Percentiles rank a stretch among this genome's conserved stretches.
Evolutionary conservation across 2,329 filamentous ascomycete species (phyloP).

Genomic region (Sporothrix schenckii): DNA sequence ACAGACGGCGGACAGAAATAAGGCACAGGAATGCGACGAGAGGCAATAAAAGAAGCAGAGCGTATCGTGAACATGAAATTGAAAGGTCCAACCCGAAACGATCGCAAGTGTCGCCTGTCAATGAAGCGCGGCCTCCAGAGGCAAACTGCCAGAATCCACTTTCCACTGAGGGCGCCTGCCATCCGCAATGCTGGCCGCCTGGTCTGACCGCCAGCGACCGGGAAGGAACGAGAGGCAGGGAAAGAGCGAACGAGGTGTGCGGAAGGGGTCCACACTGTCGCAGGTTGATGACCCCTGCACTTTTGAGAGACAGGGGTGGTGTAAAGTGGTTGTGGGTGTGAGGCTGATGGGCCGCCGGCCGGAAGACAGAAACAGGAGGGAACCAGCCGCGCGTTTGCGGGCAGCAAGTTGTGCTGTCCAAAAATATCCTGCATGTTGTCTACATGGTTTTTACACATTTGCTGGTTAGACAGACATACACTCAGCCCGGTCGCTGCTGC

Average conservation of each 20-base stretch:
- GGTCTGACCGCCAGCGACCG: background rate
- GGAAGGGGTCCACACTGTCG: constrained; percentile 9
- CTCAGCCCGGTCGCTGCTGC: constrained; percentile 2
- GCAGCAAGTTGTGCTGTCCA: background rate
- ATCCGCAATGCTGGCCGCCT: constrained; percentile 14
- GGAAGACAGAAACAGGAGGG: background rate
- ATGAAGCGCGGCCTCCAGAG: background rate
- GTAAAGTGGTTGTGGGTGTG: background rate
- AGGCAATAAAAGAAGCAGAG: background rate
- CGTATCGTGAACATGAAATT: background rate
- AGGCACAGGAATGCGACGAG: background rate
- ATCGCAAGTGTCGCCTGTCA: constrained; percentile 2
- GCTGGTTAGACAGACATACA: background rate
- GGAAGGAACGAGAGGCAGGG: background rate
- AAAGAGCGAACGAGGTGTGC: background rate
- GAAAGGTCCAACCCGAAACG: background rate
- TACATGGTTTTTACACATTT: background rate
- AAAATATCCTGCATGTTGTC: constrained; percentile 14
- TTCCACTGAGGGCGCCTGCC: constrained; percentile 15
- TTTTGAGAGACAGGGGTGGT: background rate
- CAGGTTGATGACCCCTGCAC: constrained; percentile 6
- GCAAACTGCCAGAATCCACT: background rate
- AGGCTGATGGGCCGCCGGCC: background rate
- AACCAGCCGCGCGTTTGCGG: constrained; percentile 19
- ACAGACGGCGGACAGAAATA: background rate